Percentiles rank a stretch among this genome's conserved stretches.
These are phyloP conservation scores for Colletotrichum brevisporum DNA, from an alignment of 2,329 filamentous ascomycete species.

Conservation along the genomic window DNA sequence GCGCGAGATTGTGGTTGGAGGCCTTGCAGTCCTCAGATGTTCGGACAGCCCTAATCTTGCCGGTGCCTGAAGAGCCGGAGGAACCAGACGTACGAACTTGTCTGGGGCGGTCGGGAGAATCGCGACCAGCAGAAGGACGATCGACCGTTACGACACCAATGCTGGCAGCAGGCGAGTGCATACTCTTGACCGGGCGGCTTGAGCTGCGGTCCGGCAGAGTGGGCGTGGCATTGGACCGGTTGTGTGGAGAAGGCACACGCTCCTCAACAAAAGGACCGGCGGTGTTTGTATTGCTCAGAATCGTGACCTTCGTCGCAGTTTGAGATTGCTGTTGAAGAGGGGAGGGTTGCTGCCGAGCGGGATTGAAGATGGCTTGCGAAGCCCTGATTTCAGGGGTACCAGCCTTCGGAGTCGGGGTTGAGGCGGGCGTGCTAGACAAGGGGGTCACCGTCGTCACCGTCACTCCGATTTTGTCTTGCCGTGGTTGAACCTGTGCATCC, in stretches of 20 bases:
- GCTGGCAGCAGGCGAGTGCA: constrained; percentile 44
- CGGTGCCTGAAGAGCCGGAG: constrained; percentile 63
- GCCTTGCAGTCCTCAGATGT: constrained; percentile 70
- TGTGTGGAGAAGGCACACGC: constrained; percentile 49
- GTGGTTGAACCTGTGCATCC: constrained; percentile 43
- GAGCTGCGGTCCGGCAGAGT: constrained; percentile 42
- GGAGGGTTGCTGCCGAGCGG: constrained; percentile 39
- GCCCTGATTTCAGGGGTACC: constrained; percentile 30
- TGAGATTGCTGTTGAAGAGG: constrained; percentile 42
- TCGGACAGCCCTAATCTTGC: constrained; percentile 67
- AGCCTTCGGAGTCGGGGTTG: constrained; percentile 25
- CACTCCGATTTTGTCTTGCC: constrained; percentile 20
- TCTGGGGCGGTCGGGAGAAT: constrained; percentile 45
- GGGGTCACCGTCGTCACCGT: constrained; percentile 19
- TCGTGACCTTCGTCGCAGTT: constrained; percentile 52
- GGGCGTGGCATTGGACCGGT: constrained; percentile 39
- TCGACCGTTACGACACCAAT: constrained; percentile 59
- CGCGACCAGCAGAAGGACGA: constrained; percentile 42
- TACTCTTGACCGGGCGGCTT: constrained; percentile 27
- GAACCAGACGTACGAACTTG: constrained; percentile 65
- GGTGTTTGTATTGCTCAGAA: constrained; percentile 49
- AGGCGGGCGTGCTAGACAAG: constrained; percentile 11
- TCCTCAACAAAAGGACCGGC: constrained; percentile 52
- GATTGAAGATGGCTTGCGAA: constrained; percentile 43
- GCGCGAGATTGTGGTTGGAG: constrained; percentile 70